phyloP scores from a whole-genome alignment of 352 stramenopile genomes.

The Phytophthora tubulina region DNA sequence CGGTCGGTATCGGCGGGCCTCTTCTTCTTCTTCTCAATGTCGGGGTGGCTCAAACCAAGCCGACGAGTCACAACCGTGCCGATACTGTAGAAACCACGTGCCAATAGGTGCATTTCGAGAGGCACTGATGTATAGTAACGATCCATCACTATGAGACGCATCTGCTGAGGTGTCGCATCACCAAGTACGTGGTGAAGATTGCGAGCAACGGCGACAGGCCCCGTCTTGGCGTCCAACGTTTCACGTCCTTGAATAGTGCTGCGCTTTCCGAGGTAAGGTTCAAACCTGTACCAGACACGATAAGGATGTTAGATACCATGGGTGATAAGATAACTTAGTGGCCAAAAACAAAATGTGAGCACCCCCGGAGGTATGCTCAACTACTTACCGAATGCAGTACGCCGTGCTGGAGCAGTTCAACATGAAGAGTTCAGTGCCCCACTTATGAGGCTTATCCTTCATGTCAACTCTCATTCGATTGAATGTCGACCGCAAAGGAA shows the following conservation, averaged over 20 bases:
- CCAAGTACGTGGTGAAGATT: constrained; percentile 5
- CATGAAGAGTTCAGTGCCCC: constrained; percentile 1
- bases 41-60: not conserved
- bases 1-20: not conserved
- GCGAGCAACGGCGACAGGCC: not conserved
- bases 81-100: not conserved
- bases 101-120: not conserved
- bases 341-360: not conserved
- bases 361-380: not conserved
- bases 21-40: constrained; percentile 3
- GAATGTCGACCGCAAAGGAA: not conserved
- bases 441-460: not conserved
- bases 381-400: constrained; percentile 5
- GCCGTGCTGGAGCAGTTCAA: not conserved
- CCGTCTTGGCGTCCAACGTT: not conserved
- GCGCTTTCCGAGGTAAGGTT: not conserved
- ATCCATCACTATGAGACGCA: not conserved
- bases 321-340: not conserved
- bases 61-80: not conserved
- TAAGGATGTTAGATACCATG: not conserved
- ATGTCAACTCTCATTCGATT: not conserved
- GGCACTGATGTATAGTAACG: not conserved
- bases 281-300: not conserved
- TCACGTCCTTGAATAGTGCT: not conserved
- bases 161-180: not conserved